Evolutionary conservation across 768 basidiomycete genomes (phyloP), one percentile per base, ranked within the genome.

Genomic region (Hericium erinaceus): DNA sequence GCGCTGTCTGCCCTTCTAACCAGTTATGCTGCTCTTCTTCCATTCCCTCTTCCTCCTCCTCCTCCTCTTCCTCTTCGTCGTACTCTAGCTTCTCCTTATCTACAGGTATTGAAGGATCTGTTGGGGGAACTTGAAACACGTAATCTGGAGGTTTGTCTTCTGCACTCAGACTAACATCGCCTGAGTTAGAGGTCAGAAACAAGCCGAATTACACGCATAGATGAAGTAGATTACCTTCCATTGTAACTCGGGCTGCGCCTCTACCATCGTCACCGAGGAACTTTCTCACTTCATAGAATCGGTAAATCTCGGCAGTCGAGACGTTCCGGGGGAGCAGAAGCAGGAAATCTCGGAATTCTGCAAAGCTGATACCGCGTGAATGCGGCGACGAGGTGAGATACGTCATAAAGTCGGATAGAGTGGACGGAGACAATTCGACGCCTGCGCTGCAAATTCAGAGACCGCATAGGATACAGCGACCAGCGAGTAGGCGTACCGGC

Each of bases 301-400:
- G 80, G 70, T 89, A 95, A 38, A 97, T 95, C 73, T 98, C 95
- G 54, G 79, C 76, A 3, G 89, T 78, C 1, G 89, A 93, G 26
- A 79, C 83, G 68, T 80, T 85, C 60, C 91, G 83, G 55, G 95
- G 92, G 62, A 95, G 71, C 53, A 95, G 79, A 41, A 95, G 79
- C 58, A 97, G 78, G 70, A 92, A 95, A 73, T 95, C 89, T 44
- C 95, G 79, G 68, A 95, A 97, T 66, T 95, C 87, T 55, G 77
- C 74, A 72, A 95, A 98, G 59, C 77, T 84, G 70, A 95, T 80
- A 50, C 75, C 74, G 70, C 81, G 81, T 10, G 85, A 82, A 62
- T 85, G 78, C 12, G 84, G 80, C 41, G 85, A 82, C n/a, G 80
- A 75, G 8, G 92, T 84, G 58, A 95, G 77, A 66, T 78, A 84